phyloP scores from a whole-genome alignment of 352 stramenopile species.

The Globisporangium emineosum region DNA sequence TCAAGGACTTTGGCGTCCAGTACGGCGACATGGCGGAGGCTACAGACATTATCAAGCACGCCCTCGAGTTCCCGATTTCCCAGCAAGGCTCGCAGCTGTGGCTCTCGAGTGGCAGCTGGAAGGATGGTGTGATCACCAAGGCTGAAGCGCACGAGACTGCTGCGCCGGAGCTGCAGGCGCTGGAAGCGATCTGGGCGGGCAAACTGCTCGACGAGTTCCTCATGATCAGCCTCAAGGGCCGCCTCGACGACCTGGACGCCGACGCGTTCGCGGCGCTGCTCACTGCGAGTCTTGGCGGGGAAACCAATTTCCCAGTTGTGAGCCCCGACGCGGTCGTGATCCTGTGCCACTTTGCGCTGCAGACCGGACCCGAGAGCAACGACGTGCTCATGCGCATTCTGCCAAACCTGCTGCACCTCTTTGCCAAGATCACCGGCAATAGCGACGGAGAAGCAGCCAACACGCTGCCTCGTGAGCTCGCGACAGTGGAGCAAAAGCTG shows the following conservation, averaged over 20 bases:
- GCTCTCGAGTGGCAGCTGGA: constrained; percentile 60
- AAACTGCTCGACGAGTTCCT: constrained; percentile 80
- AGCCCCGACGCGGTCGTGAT: constrained; percentile 72
- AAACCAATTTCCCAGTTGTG: constrained; percentile 40
- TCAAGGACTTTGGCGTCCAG: constrained; percentile 64
- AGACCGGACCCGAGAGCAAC: constrained; percentile 34
- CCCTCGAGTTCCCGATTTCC: constrained; percentile 55
- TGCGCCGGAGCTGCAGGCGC: constrained; percentile 20
- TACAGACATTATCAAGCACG: constrained; percentile 50
- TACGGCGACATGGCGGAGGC: constrained; percentile 62
- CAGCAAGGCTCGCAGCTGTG: constrained; percentile 36
- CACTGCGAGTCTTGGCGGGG: constrained; percentile 48
- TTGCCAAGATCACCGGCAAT: constrained; percentile 32
- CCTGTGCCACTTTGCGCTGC: constrained; percentile 60
- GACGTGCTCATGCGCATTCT: constrained; percentile 57
- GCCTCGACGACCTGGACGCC: constrained; percentile 59
- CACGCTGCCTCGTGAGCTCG: constrained; percentile 45
- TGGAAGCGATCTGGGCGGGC: constrained; percentile 63
- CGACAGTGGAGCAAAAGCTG: constrained; percentile 48
- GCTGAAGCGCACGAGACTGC: not conserved
- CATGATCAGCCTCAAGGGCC: constrained; percentile 74
- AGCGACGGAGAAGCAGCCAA: not conserved
- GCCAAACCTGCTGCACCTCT: constrained; percentile 53
- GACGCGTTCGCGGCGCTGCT: constrained; percentile 50
- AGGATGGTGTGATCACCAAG: constrained; percentile 16